These are phyloP conservation scores for Phytophthora pinifolia DNA, from an alignment of 352 stramenopile genomes.

Conservation along the genomic window DNA sequence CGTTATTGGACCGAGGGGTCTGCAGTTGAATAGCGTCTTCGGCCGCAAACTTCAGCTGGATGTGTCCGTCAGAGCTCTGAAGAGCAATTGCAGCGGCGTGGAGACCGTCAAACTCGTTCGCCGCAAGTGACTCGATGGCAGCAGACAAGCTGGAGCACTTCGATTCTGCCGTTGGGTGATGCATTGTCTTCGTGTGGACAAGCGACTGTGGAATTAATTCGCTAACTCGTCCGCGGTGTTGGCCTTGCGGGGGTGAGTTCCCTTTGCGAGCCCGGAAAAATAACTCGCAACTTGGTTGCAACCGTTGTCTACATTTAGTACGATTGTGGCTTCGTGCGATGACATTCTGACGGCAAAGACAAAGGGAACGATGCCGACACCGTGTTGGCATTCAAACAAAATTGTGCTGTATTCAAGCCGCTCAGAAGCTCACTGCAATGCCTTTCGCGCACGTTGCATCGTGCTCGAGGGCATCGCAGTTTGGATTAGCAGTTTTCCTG, in stretches of 20 bases:
- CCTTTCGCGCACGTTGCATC: neutral
- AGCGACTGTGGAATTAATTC: no score
- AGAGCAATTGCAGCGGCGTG: slow-evolving; percentile 22
- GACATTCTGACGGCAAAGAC: no score
- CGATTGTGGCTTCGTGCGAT: no score
- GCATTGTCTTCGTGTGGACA: slow-evolving; percentile 1
- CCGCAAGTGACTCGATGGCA: slow-evolving; percentile 20
- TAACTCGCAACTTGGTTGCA: slow-evolving; percentile 3
- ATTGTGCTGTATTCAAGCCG: slow-evolving; percentile 2
- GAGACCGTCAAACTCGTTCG: slow-evolving; percentile 20
- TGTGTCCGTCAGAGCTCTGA: slow-evolving; percentile 29
- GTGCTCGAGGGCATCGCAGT: neutral
- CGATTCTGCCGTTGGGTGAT: neutral
- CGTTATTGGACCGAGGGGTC: slow-evolving; percentile 11
- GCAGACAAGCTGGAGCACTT: slow-evolving; percentile 10
- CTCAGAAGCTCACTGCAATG: slow-evolving; percentile 12
- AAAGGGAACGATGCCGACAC: no score
- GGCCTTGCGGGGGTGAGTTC: no score
- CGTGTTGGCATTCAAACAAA: no score
- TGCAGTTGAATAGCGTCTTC: slow-evolving; percentile 37
- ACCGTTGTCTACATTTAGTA: slow-evolving; percentile 26
- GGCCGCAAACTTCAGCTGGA: slow-evolving; percentile 34
- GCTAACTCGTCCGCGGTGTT: no score
- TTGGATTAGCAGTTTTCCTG: neutral
- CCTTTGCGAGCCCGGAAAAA: neutral